A percentile compares a stretch with the other conserved stretches of the same genome.
phyloP scores from a whole-genome alignment of 768 basidiomycete genomes.

The Suillus ampliporus region DNA sequence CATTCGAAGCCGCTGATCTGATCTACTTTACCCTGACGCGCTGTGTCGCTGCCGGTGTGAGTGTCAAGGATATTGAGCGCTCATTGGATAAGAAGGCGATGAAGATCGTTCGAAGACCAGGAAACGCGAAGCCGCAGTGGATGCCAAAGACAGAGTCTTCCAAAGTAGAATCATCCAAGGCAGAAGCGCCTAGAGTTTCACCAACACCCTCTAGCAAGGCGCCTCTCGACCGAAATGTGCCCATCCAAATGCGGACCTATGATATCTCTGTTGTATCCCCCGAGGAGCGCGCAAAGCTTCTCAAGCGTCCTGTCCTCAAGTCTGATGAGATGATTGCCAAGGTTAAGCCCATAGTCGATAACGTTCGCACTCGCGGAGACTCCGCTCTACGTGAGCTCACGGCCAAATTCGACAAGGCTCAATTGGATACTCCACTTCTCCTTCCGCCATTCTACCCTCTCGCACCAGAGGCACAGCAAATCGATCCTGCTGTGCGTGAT shows the following conservation, averaged over 20 bases:
- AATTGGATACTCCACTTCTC: constrained; percentile 70
- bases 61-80: constrained; percentile 80
- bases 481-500: constrained; percentile 66
- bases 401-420: constrained; percentile 89
- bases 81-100: constrained; percentile 86
- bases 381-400: constrained; percentile 86
- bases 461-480: constrained; percentile 56
- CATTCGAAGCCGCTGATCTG: constrained; percentile 95
- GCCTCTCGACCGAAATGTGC: constrained; percentile 38
- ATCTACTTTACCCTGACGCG: constrained; percentile 90
- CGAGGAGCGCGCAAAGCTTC: constrained; percentile 66
- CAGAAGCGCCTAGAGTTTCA: constrained; percentile 35
- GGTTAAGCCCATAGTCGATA: constrained; percentile 92
- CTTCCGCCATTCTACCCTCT: constrained; percentile 72
- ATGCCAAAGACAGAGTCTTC: constrained; percentile 25
- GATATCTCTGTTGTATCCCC: constrained; percentile 55
- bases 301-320: constrained; percentile 89
- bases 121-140: constrained; percentile 93
- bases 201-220: constrained; percentile 27
- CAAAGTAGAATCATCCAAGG: constrained; percentile 9
- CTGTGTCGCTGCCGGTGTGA: constrained; percentile 84
- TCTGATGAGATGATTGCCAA: constrained; percentile 68
- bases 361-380: constrained; percentile 86
- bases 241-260: constrained; percentile 81
- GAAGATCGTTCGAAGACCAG: constrained; percentile 85